Percentiles rank a stretch among this genome's conserved stretches.
Conservation (phyloP, 257 asterid species). For the Jasminum sambac region DNA sequence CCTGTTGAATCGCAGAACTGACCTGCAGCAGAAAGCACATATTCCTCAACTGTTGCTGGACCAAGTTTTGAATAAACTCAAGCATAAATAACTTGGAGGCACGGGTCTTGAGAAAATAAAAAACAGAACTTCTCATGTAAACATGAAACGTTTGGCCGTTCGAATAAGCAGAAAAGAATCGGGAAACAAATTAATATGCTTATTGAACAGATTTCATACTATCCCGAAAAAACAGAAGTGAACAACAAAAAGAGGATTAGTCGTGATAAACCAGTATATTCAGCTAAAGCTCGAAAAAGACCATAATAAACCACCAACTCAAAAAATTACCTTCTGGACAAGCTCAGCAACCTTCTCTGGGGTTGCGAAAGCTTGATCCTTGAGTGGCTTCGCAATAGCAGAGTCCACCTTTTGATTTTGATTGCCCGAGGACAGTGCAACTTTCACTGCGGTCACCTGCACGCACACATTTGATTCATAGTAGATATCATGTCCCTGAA, state of each 20-base stretch:
- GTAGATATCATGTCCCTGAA: conserved; percentile 14
- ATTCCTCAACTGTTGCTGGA: not conserved
- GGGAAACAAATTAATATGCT: not conserved
- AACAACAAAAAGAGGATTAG: not conserved
- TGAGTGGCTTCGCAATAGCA: conserved; percentile 73
- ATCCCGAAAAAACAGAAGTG: not conserved
- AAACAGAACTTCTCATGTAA: not conserved
- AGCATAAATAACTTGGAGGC: not conserved
- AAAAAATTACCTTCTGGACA: conserved; percentile 70
- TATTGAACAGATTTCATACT: not conserved
- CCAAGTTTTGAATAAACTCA: not conserved
- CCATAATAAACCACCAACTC: not conserved
- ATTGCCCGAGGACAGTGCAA: conserved; percentile 65
- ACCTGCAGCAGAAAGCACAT: conserved; percentile 49
- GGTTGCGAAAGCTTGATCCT: conserved; percentile 92
- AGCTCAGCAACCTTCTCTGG: conserved; percentile 90
- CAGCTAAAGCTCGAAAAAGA: not conserved
- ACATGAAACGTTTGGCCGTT: not conserved
- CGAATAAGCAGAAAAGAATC: not conserved
- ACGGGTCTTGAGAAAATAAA: not conserved
- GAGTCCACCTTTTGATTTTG: conserved; percentile 61
- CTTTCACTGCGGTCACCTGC: conserved; percentile 98
- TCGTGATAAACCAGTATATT: not conserved
- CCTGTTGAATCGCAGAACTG: conserved; percentile 68
- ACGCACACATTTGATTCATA: conserved; percentile 23